These are phyloP conservation scores for Exophiala viscosa DNA, from an alignment of 2,329 filamentous ascomycete species.

Conservation along the genomic window DNA sequence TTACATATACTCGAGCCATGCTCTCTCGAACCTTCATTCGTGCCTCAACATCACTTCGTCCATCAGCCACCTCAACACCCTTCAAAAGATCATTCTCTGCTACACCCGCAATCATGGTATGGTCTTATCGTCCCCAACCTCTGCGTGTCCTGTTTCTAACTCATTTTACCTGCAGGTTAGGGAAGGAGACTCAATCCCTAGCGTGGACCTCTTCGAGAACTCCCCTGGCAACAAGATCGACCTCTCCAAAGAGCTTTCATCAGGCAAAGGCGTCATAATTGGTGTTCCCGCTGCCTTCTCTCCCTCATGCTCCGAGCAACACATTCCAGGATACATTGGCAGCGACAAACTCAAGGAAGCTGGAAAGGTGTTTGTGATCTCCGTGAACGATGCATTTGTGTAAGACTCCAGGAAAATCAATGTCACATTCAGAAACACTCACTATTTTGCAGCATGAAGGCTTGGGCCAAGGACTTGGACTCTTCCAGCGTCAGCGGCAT, in stretches of 20 bases:
- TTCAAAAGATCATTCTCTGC: conserved; percentile 22
- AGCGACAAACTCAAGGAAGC: conserved; percentile 70
- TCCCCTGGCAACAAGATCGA: conserved; percentile 92
- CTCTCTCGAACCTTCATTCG: conserved; percentile 21
- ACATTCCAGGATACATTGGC: conserved; percentile 80
- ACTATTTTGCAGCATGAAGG: conserved; percentile 68
- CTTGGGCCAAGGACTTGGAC: conserved; percentile 77
- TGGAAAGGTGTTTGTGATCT: conserved; percentile 82
- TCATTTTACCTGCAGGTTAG: conserved; percentile 58
- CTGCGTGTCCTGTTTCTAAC: conserved; percentile 1
- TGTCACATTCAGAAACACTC: neutral
- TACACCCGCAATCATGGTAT: conserved; percentile 28
- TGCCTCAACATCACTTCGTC: conserved; percentile 12
- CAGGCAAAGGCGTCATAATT: conserved; percentile 74
- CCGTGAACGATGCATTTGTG: conserved; percentile 95
- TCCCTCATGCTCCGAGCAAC: conserved; percentile 63
- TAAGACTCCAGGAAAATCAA: conserved; percentile 46
- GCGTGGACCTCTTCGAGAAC: conserved; percentile 73
- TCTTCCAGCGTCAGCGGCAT: conserved; percentile 71
- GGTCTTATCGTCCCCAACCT: neutral
- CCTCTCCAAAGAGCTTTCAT: conserved; percentile 69
- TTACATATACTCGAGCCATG: conserved; percentile 8
- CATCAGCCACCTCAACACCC: neutral
- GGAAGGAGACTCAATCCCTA: conserved; percentile 74
- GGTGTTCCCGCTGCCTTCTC: conserved; percentile 79